Percentiles rank a stretch among this genome's conserved stretches.
phyloP scores from a whole-genome alignment of 1,284 basidiomycete genomes.

The Phellinidium pouzarii region DNA sequence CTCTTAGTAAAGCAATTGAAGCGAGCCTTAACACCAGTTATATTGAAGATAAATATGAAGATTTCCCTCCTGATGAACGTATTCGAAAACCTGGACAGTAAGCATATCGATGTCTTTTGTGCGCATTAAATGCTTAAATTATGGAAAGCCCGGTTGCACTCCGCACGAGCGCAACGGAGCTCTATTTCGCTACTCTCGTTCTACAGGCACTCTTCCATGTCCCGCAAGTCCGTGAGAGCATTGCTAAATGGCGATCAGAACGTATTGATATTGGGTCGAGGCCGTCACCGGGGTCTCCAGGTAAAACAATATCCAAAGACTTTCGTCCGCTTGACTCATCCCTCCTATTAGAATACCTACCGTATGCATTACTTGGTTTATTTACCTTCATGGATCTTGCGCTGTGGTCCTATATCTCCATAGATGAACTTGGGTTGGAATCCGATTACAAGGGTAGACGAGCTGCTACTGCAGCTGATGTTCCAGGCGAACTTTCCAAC shows the following conservation, averaged over 20 bases:
- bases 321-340: not conserved
- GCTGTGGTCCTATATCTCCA: conserved; percentile 34
- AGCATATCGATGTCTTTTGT: conserved; percentile 23
- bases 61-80: conserved; percentile 40
- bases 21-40: conserved; percentile 44
- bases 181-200: conserved; percentile 54
- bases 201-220: conserved; percentile 59
- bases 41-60: conserved; percentile 25
- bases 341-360: conserved; percentile 31
- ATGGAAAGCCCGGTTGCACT: conserved; percentile 53
- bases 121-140: conserved; percentile 8
- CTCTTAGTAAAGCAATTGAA: conserved; percentile 58
- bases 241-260: conserved; percentile 40
- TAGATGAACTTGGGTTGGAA: conserved; percentile 27
- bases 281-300: conserved; percentile 7
- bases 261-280: not conserved
- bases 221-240: conserved; percentile 53
- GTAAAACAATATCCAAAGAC: not conserved
- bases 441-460: conserved; percentile 31
- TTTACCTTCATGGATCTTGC: conserved; percentile 58
- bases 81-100: conserved; percentile 55
- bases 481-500: conserved; percentile 35
- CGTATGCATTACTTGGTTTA: conserved; percentile 53
- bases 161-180: conserved; percentile 44
- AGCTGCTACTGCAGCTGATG: conserved; percentile 30